phyloP scores from a whole-genome alignment of 192 early-diverging fungal genomes.

The Backusella macrospora region DNA sequence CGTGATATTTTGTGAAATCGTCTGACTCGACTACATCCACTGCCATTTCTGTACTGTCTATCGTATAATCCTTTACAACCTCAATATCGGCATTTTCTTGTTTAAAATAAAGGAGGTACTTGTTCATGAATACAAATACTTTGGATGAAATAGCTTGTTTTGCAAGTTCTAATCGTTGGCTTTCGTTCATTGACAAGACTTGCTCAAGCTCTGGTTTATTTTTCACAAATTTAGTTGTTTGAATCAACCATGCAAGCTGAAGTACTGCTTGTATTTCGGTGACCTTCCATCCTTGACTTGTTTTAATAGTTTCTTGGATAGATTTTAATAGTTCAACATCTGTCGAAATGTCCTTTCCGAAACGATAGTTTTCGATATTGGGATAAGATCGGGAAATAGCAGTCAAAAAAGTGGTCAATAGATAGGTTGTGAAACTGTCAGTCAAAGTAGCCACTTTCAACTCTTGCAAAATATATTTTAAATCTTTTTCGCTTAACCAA shows the following conservation, averaged over 20 bases:
- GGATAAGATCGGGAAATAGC: conserved; percentile 31
- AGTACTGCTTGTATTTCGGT: conserved; percentile 41
- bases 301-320: conserved; percentile 28
- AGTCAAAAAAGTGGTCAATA: conserved; percentile 43
- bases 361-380: not conserved
- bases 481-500: conserved; percentile 35
- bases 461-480: conserved; percentile 34
- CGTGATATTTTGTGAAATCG: conserved; percentile 18
- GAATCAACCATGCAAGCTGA: conserved; percentile 62
- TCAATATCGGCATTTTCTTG: conserved; percentile 16
- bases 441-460: conserved; percentile 41
- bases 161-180: conserved; percentile 49
- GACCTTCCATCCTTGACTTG: conserved; percentile 43
- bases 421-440: conserved; percentile 39
- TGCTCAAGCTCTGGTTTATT: conserved; percentile 48
- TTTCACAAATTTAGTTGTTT: conserved; percentile 52
- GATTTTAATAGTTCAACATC: conserved; percentile 25
- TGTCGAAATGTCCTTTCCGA: conserved; percentile 24
- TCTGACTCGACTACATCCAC: conserved; percentile 2
- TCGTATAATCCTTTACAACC: too few relatives aligned
- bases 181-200: conserved; percentile 43
- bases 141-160: conserved; percentile 56
- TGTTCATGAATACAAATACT: conserved; percentile 65
- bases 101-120: conserved; percentile 62
- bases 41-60: not conserved